Evolutionary conservation across 164 flowering plant genomes (phyloP).

Genomic region (Hamamelis virginiana): DNA sequence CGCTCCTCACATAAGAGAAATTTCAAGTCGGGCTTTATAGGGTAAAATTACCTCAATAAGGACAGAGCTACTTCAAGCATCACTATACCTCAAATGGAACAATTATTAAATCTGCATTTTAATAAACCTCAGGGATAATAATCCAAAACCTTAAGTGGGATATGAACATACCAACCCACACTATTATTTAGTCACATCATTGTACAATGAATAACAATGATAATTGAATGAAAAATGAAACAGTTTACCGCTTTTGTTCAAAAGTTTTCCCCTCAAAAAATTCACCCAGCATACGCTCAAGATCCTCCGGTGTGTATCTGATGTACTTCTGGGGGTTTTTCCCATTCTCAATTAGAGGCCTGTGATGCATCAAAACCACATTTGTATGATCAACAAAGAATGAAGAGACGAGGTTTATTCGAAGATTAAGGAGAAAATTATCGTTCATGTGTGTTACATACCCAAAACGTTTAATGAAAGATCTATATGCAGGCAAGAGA

Average conservation of each 20-base stretch:
- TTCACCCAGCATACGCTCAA: slow-evolving; percentile 84
- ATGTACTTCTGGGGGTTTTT: slow-evolving; percentile 87
- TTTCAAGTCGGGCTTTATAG: no score
- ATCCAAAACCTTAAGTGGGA: no score
- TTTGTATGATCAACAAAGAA: background rate
- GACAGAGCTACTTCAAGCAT: no score
- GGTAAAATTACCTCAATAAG: no score
- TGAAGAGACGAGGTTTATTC: background rate
- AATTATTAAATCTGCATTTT: no score
- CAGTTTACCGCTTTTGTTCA: slow-evolving; percentile 58
- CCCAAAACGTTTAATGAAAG: slow-evolving; percentile 90
- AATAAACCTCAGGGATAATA: no score
- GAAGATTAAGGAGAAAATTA: background rate
- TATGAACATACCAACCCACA: no score
- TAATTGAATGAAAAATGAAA: background rate
- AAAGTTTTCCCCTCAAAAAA: slow-evolving; percentile 88
- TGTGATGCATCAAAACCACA: slow-evolving; percentile 22
- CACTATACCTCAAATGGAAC: no score
- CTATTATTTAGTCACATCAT: slow-evolving; percentile 7
- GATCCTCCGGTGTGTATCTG: slow-evolving; percentile 71
- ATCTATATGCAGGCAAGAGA: slow-evolving; percentile 89
- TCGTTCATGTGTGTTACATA: slow-evolving; percentile 14
- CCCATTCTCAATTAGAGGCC: slow-evolving; percentile 79
- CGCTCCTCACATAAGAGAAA: no score
- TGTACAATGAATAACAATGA: slow-evolving; percentile 8